Conservation (phyloP, 2,329 filamentous ascomycete species). For the Cladosporium colombiae region DNA sequence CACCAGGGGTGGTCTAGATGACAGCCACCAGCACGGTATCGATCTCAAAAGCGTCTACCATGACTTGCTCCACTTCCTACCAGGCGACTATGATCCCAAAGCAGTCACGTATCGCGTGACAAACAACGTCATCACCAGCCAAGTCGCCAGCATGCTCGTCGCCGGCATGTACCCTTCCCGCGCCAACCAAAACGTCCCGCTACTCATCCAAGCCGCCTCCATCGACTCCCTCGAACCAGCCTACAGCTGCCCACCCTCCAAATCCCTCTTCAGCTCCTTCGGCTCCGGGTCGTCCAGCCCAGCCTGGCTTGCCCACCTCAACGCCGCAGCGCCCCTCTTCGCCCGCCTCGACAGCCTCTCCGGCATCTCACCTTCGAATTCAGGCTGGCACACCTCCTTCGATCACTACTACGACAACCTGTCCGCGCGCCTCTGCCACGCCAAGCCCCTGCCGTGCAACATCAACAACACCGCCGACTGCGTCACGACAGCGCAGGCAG, state of each 20-base stretch:
- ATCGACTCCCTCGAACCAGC: constrained; percentile 74
- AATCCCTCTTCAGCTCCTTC: constrained; percentile 46
- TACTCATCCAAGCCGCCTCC: constrained; percentile 53
- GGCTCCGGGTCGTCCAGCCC: constrained; percentile 47
- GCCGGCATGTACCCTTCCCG: constrained; percentile 64
- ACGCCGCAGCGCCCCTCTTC: constrained; percentile 57
- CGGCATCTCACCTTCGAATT: constrained; percentile 58
- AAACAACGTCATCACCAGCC: constrained; percentile 78
- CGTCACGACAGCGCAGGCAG: constrained; percentile 61
- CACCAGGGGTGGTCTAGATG: constrained; percentile 68
- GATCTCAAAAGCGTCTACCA: constrained; percentile 78
- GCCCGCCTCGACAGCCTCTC: constrained; percentile 66
- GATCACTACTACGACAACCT: constrained; percentile 88
- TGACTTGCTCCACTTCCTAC: constrained; percentile 67
- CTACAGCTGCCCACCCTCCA: constrained; percentile 64
- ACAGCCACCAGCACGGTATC: constrained; percentile 74
- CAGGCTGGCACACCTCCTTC: constrained; percentile 68
- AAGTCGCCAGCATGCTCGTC: constrained; percentile 75
- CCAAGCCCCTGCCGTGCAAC: constrained; percentile 70
- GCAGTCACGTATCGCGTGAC: constrained; percentile 70
- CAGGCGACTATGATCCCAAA: constrained; percentile 47
- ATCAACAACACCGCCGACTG: constrained; percentile 55
- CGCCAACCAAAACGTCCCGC: constrained; percentile 34
- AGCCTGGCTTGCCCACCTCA: constrained; percentile 66
- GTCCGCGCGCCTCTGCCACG: constrained; percentile 75